Base-by-base conservation (phyloP, 441 rosid genomes). In the Gossypium schwendimanii region DNA sequence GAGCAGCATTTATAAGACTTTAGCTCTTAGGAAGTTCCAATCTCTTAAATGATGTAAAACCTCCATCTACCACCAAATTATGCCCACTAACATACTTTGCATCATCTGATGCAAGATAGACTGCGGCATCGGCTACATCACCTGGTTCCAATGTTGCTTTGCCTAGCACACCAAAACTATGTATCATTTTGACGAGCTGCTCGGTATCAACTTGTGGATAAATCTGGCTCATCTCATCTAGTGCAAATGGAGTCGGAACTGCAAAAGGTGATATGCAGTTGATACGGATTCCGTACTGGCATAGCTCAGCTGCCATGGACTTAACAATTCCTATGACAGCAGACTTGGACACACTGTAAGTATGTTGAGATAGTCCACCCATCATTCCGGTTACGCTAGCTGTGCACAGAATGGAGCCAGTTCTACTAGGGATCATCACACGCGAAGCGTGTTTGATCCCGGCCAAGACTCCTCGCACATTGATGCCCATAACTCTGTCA, bases 61-160 rank as follows among this genome's bases (percentile, higher is more conserved):
- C 98, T 76, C 98, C 98, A 77, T 94, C 98, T 4, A 94, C 91
- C 63, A 87, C 92, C 75, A 94, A 76, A 70, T 94, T 94, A 80
- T 90, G 97, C 44, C 64, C 64, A 26, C 44, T 60, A n/a, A 60
- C 41, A 60, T 60, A 60, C 63, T 59, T 59, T 26, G 63, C 92
- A 75, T 89, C 96, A 49, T 86, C 92, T 0, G 96, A 90, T 2
- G 88, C 92, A 2, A 94, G 86, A 76, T 87, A 94, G 50, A 91
- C 77, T n/a, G 97, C 97, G 21, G 96, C 97, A 47, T 91, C 84
- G 33, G 98, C 98, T 64, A 91, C 74, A 69, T 94, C 97, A 9
- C 12, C 52, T 0, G 93, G 79, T 73, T 91, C 94, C 71, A 90
- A 90, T 23, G 74, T 80, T 55, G 84, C 81, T 68, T 96, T 92